Evolutionary conservation across 2,329 filamentous ascomycete species (phyloP).

Genomic region (Alternaria conjuncta): DNA sequence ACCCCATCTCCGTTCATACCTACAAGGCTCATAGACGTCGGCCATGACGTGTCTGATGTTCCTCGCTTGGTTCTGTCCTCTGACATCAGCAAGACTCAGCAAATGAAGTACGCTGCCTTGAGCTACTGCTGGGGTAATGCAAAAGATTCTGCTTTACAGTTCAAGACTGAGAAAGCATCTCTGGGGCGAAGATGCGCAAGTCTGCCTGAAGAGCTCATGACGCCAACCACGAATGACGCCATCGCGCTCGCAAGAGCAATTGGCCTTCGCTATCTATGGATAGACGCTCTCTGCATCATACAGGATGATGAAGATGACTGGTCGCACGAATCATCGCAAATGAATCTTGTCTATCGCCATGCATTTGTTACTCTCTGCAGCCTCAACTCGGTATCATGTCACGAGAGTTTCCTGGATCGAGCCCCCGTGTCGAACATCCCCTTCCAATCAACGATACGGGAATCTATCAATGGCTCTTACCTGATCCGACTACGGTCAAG

Average conservation of each 20-base stretch:
- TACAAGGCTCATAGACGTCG: not conserved
- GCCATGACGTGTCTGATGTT: accelerated
- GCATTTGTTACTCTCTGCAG: not conserved
- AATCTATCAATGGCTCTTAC: not conserved
- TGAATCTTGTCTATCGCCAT: not conserved
- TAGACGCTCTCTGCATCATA: not conserved
- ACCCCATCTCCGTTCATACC: not conserved
- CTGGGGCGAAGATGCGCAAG: accelerated
- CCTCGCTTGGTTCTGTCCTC: not conserved
- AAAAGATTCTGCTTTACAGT: accelerated
- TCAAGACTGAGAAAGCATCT: not conserved
- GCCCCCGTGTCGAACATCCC: accelerated
- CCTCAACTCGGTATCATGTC: not conserved
- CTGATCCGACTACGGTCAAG: not conserved
- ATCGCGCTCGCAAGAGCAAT: not conserved
- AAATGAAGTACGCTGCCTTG: not conserved
- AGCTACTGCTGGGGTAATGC: not conserved
- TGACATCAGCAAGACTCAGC: accelerated
- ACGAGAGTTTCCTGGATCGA: not conserved
- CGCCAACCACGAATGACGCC: not conserved
- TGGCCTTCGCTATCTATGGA: not conserved
- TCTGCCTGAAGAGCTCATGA: not conserved
- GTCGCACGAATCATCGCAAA: not conserved
- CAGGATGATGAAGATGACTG: not conserved
- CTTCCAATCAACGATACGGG: not conserved